Base-by-base conservation (phyloP, 805 yeast species). In the Myxozyma geophila region DNA sequence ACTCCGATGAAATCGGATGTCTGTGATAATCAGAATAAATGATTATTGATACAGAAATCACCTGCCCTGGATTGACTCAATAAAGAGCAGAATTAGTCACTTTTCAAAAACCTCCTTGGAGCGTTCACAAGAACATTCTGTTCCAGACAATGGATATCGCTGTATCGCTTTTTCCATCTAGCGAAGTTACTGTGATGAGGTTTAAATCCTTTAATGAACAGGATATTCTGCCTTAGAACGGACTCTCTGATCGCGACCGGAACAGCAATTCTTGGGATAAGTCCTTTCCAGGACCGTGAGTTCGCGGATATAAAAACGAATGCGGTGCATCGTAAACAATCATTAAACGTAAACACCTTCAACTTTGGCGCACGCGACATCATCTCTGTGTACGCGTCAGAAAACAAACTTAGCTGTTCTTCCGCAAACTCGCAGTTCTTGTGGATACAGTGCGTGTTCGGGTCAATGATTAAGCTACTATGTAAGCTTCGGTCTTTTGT, bases 71-170 rank as follows among this genome's bases (percentile, higher is more conserved):
- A 28, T 28, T 28, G 28, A 28, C 5, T 3, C 28, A 28, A 28
- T 28, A 28, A 28, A 28, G n/a, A 2, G 28, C 28, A 28, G 2
- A 5, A 28, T 28, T 28, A 28, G 28, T 28, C 41, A 39, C 41
- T 83, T 74, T 93, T 82, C 47, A 92, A 96, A 76, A 95, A 98
- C 63, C 97, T 88, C 70, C 91, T 96, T 28, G 28, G 28, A 28
- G 28, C 28, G 5, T 2, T 28, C 28, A 28, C 28, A 2, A 28
- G 28, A 28, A 28, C 5, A 28, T 28, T 28, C 28, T 28, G 28
- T 28, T 28, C 28, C 28, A 28, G 28, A 28, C 2, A 59, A 95
- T 71, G 36, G 84, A 76, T 78, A 87, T 91, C 71, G 85, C 83
- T 80, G 87, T 85, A 73, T 96, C 96, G 62, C 85, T 80, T 83